Base-by-base conservation (phyloP, 1,284 basidiomycete species). In the Phaffia rhodozyma region DNA sequence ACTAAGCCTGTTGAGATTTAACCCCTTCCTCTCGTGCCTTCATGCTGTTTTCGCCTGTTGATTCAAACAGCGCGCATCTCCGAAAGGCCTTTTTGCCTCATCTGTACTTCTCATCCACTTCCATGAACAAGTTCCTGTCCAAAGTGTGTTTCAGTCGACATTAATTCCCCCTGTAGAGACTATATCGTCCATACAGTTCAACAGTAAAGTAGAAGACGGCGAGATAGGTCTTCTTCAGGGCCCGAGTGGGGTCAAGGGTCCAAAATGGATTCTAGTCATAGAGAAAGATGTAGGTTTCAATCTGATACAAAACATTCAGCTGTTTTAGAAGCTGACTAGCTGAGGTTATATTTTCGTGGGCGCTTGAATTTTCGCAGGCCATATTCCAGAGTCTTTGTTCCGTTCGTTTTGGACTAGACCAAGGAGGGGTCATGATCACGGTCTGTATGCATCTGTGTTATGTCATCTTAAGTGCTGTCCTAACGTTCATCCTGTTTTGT, bases 61-160 rank as follows among this genome's bases (percentile, higher is more conserved):
- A 58, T 30, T 32, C 43, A 23, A 50, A 50, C 69, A 92, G 90
- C 82, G 87, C 58, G 91, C 92, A 1, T 83, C 90, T 0, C 82
- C 88, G 0, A 94, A 96, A 74, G 92, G 92, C 0, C 80, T 94
- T 13, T 78, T 92, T 50, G 85, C 83, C 56, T 87, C 91, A 0
- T 78, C 80, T 6, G 79, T 80, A 1, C 72, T 93, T 21, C 75
- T 69, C 0, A 80, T 93, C 6, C 75, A 79, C 61, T 76, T 88
- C 11, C 69, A 74, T n/a, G 57, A 34, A 3, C 32, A 48, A 4
- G 50, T 30, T 1, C 9, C 21, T n/a, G 25, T 61, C 34, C 21
- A 30, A 6, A 34, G 43, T 60, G 62, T 34, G 6, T 25, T 5
- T 11, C 67, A 91, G 89, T 82, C 83, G 1, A 79, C 81, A 0